phyloP scores from a whole-genome alignment of 2,329 filamentous ascomycete genomes.

The Botryotinia globosa region DNA sequence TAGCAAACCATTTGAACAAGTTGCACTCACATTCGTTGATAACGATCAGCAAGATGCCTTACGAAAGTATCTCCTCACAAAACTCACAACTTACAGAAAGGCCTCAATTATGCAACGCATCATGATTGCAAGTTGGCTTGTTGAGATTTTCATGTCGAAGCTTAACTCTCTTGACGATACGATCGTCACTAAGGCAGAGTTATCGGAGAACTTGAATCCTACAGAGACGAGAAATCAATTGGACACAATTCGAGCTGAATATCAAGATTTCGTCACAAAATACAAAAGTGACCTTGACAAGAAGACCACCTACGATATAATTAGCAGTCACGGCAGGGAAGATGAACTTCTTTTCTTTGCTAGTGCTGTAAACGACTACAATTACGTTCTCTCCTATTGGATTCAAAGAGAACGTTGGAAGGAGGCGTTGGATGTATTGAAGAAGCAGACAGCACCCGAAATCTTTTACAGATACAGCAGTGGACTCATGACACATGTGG shows the following conservation, averaged over 20 bases:
- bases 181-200: conserved; percentile 82
- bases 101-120: conserved; percentile 84
- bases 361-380: conserved; percentile 82
- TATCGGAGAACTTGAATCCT: conserved; percentile 68
- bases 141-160: conserved; percentile 97
- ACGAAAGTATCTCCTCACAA: conserved; percentile 83
- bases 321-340: conserved; percentile 92
- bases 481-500: conserved; percentile 88
- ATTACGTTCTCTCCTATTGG: conserved; percentile 96
- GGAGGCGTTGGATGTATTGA: conserved; percentile 82
- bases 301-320: conserved; percentile 92
- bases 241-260: conserved; percentile 69
- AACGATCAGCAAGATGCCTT: conserved; percentile 86
- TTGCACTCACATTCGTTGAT: conserved; percentile 87
- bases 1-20: conserved; percentile 95
- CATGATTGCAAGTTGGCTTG: conserved; percentile 93
- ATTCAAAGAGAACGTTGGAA: conserved; percentile 90
- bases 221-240: conserved; percentile 71
- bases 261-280: conserved; percentile 80
- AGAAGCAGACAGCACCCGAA: conserved; percentile 87
- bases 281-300: conserved; percentile 85
- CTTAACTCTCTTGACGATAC: conserved; percentile 92
- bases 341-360: conserved; percentile 91
- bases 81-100: conserved; percentile 78
- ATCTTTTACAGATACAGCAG: conserved; percentile 97